phyloP scores from a whole-genome alignment of 1,284 basidiomycete species.

The Sphaerobolus stellatus region DNA sequence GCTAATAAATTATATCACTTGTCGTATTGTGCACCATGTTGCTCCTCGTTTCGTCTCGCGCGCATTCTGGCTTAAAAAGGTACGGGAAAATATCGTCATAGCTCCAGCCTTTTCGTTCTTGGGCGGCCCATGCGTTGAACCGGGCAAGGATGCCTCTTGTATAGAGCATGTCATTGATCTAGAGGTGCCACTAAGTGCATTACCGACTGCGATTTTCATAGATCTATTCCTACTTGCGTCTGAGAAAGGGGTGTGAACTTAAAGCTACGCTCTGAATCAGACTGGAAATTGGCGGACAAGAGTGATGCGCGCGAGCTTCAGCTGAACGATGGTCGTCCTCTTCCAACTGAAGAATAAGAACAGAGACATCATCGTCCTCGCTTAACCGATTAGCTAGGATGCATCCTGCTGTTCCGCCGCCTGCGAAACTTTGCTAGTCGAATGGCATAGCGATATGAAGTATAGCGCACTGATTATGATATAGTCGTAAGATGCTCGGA shows the following conservation, averaged over 20 bases:
- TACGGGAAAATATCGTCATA: conserved; percentile 37
- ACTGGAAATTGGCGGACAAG: background rate
- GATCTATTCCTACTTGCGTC: background rate
- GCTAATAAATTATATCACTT: background rate
- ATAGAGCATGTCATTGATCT: conserved; percentile 45
- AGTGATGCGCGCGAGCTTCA: background rate
- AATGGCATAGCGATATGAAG: background rate
- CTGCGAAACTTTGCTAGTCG: background rate
- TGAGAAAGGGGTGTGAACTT: background rate
- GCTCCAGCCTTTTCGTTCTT: conserved; percentile 37
- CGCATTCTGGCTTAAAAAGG: conserved; percentile 35
- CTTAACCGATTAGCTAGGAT: conserved; percentile 15
- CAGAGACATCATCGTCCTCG: conserved; percentile 8
- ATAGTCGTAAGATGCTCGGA: background rate
- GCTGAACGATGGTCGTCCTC: background rate
- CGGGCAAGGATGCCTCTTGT: conserved; percentile 37
- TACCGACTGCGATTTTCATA: conserved; percentile 26
- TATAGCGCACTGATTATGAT: background rate
- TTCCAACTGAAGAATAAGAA: conserved; percentile 14
- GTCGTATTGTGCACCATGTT: background rate
- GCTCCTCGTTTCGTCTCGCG: background rate
- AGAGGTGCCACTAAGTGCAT: conserved; percentile 42
- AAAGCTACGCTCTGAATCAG: background rate
- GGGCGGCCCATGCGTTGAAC: conserved; percentile 37
- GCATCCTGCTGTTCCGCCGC: conserved; percentile 15